These are phyloP conservation scores for Rosa lucieae DNA, from an alignment of 306 rosid species.

Conservation along the genomic window DNA sequence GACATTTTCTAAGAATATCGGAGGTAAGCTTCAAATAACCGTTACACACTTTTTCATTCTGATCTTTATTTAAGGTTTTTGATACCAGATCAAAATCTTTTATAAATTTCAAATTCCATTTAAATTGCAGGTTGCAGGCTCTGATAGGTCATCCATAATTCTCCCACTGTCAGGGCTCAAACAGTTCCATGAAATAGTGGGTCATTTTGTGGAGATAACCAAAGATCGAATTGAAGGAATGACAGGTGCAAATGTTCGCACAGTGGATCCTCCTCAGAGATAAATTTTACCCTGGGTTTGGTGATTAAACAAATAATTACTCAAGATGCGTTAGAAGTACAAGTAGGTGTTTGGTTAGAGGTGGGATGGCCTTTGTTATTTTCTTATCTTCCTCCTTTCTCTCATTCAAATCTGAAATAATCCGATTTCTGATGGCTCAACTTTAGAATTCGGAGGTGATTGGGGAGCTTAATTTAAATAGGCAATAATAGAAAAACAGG, in stretches of 20 bases:
- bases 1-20: conserved; percentile 97
- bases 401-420: conserved; percentile 70
- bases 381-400: conserved; percentile 41
- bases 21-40: conserved; percentile 54
- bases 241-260: conserved; percentile 91
- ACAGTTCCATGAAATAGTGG: conserved; percentile 95
- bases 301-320: conserved; percentile 41
- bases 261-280: conserved; percentile 93
- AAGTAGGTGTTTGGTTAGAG: conserved; percentile 52
- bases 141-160: conserved; percentile 97
- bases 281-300: conserved; percentile 47
- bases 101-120: not conserved
- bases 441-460: conserved; percentile 48
- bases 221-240: conserved; percentile 94
- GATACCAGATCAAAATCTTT: not conserved
- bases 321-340: conserved; percentile 42
- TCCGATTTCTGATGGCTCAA: conserved; percentile 57
- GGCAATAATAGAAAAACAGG: conserved; percentile 50
- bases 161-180: conserved; percentile 96
- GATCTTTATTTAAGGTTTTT: conserved; percentile 15
- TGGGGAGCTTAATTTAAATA: conserved; percentile 44
- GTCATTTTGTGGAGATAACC: conserved; percentile 98
- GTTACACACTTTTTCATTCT: conserved; percentile 16
- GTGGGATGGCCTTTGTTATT: conserved; percentile 37
- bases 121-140: conserved; percentile 89